Base-by-base conservation (phyloP, 306 rosid genomes). In the Phaseolus lunatus region DNA sequence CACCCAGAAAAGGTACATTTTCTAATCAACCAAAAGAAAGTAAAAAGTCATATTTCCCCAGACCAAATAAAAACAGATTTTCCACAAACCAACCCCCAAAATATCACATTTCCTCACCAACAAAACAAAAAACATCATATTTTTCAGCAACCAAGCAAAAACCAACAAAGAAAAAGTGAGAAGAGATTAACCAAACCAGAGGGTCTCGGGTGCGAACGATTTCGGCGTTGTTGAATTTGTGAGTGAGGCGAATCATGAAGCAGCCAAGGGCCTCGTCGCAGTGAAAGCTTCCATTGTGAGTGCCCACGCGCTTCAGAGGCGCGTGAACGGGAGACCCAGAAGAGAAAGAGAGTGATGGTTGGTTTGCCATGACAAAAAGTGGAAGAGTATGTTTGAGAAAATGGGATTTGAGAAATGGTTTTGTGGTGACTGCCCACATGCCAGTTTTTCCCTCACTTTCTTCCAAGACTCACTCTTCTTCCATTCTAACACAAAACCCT, bases 201-300 rank as follows among this genome's bases (percentile, higher is more conserved):
- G 96, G 82, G 64, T 96, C 99, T 4, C 99, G 86, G 13, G 98
- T 59, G 69, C 99, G 94, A 20, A 96, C 89, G 67, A 96, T 89
- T 84, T 96, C 84, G 10, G 99, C 96, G 68, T 86, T 72, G 68
- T 84, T 78, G 83, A 87, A 96, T 71, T 81, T 91, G n/a, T 86
- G 37, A 7, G 99, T 84, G 73, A 88, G 96, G 52, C 98, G 98
- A 88, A 96, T 91, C 99, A 96, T 96, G 91, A 96, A 96, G 89
- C 98, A 96, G 33, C 98, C 99, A 67, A 96, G 97, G 44, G 99
- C 99, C 82, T 96, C 98, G 50, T 96, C 99, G 79, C 99, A 96
- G 83, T 96, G 99, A 84, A 96, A 96, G 87, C 91, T 87, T 5
- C 99, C 99, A 22, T 96, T 91, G 82, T 96, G 99, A 5, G 99